Base-by-base conservation (phyloP, 345 rosid genomes). In the Populus davidiana region DNA sequence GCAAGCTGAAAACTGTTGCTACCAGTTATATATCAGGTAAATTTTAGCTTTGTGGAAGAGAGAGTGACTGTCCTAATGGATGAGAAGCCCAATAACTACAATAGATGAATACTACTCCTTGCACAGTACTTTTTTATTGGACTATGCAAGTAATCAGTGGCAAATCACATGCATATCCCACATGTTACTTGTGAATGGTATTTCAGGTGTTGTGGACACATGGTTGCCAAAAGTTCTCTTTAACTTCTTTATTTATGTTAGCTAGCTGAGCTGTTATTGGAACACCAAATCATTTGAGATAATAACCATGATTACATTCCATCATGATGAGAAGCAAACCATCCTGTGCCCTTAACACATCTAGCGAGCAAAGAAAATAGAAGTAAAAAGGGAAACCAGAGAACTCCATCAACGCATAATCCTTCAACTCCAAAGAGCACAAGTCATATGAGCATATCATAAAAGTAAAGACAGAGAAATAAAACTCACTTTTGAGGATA, bases 401-500 rank as follows among this genome's bases (percentile, higher is more conserved):
- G 5, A 27, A 21, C 65, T 33, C 18, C 35, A 31, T n/a, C 8
- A 17, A 18, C 1, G 25, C 27, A 25, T 27, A 44, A 29, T 27
- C 62, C 63, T 33, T 71, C 64, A 50, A 47, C 10, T 29, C 10
- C 43, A 20, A 66, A 65, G 35, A 65, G 16, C 56, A 69, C 20
- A 38, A 14, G 4, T 14, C 62, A 49, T n/a, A 52, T 4, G 16
- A 50, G 17, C 8, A 31, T 39, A 12, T 43, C 16, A 43, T 10
- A 27, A n/a, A 33, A 31, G 16, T 1, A 21, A 6, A 25, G 21
- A 16, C 41, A 31, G 71, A 17, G 5, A 62, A 63, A 20, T 44
- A 11, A 33, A 73, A 77, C 97, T 91, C 87, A 96, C 98, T 90
- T 96, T 71, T 92, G 94, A 77, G 98, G 98, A 80, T 93, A 87